Base-by-base conservation (phyloP, 768 basidiomycete species). In the Pleurotus djamor region DNA sequence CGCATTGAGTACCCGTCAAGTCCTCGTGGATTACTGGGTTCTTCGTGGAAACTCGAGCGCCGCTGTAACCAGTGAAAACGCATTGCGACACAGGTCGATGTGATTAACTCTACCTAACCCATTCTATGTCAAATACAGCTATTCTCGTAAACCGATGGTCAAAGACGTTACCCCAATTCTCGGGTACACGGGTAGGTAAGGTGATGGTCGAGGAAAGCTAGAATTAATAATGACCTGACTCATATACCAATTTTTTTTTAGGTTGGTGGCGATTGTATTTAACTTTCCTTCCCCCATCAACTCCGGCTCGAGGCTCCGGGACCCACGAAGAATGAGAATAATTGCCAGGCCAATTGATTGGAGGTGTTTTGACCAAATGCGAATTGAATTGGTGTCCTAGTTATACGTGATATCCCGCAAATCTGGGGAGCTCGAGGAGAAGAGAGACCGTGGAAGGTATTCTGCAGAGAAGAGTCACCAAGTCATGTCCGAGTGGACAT, bases 101-200 rank as follows among this genome's bases (percentile, higher is more conserved):
- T 37, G 41, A 28, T 44, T 56, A 41, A 32, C 54, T 37, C 32
- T 32, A 43, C 54, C 21, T 41, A 56, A 41, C n/a, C 36, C 41
- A 41, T 56, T 56, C 54, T 37, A 44, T 56, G 54, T 56, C 54
- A 56, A 56, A 56, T 56, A 56, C 38, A 56, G 54, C 54, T 56
- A 17, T 17, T 28, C 12, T 56, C 54, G 54, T 56, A 41, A 44
- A 56, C 10, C 41, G 54, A 56, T 56, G 44, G 54, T 43, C 41
- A 44, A 41, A 12, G 33, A 13, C 28, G 10, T 10, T 41, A 10
- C 28, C 17, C 17, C 10, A 8, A 16, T 21, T 13, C 28, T 32
- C 41, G 28, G 13, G 37, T 16, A 12, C 14, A 44, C 28, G 41
- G 41, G 38, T 33, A 54, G 7, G 52, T n/a, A 44, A 41, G 38